Conservation (phyloP, 208 protist species). For the Wallacemonas sp. region DNA sequence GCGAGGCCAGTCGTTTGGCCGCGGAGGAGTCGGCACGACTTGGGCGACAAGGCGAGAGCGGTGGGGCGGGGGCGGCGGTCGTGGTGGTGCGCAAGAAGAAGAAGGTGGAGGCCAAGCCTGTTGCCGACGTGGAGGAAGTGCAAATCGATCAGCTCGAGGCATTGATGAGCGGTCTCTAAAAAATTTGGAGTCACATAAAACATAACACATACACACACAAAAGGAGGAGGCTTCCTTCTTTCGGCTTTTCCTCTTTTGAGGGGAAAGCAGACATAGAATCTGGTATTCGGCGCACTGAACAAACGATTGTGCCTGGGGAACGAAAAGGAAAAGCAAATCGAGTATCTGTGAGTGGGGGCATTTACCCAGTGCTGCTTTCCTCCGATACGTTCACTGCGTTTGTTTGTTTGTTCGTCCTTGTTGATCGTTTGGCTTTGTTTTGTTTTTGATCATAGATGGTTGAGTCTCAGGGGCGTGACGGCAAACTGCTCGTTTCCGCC, state of each 20-base stretch:
- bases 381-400: too few species aligned
- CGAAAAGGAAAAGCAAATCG: too few species aligned
- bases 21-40: background rate
- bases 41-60: background rate
- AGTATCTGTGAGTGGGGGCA: too few species aligned
- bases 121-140: background rate
- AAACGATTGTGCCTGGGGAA: too few species aligned
- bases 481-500: too few species aligned
- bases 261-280: background rate
- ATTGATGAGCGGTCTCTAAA: constrained; percentile 27
- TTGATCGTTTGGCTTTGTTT: background rate
- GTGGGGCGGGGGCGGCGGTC: constrained; percentile 23
- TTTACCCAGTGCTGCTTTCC: too few species aligned
- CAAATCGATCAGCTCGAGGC: constrained; percentile 25
- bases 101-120: constrained; percentile 39
- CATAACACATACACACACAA: background rate
- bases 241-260: too few species aligned
- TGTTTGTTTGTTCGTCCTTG: background rate
- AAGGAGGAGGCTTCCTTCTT: background rate
- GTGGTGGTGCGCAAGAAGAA: constrained; percentile 78
- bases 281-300: too few species aligned
- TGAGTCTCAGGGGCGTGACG: too few species aligned
- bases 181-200: background rate
- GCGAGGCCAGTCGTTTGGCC: constrained; percentile 5
- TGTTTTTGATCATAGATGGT: background rate